Conservation (phyloP, 2,329 filamentous ascomycete genomes). For the Paecilomyces variotii region DNA sequence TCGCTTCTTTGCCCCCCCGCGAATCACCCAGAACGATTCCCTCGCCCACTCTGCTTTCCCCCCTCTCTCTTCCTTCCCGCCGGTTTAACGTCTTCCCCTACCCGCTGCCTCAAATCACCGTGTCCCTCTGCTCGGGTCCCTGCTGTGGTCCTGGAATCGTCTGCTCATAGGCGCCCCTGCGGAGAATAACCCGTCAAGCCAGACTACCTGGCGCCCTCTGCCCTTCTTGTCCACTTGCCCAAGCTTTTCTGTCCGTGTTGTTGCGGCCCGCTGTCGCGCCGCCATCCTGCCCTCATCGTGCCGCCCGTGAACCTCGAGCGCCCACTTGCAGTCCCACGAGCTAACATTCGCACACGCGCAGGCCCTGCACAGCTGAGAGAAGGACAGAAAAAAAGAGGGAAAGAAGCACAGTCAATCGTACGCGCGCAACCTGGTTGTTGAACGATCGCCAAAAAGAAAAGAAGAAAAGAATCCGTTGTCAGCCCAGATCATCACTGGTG, state of each 20-base stretch:
- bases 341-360: constrained; percentile 1
- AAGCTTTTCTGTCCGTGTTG: constrained; percentile 1
- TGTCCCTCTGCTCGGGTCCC: background rate
- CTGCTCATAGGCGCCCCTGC: background rate
- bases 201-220: background rate
- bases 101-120: background rate
- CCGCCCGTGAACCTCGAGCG: background rate
- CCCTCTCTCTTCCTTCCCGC: constrained; percentile 8
- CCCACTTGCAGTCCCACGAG: background rate
- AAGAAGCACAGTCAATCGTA: background rate
- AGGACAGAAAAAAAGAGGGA: too few relatives aligned
- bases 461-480: background rate
- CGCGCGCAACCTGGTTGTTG: background rate
- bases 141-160: background rate
- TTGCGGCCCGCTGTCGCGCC: constrained; percentile 13
- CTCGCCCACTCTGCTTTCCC: constrained; percentile 2
- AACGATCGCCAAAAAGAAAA: background rate
- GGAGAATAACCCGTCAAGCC: background rate
- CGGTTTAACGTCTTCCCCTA: constrained; percentile 1
- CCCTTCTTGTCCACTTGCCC: background rate
- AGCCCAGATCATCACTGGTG: background rate
- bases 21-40: constrained; percentile 9
- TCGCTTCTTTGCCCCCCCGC: constrained; percentile 7
- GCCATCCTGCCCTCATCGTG: constrained; percentile 2
- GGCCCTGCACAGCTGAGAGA: background rate